Base-by-base conservation (phyloP, 192 early-diverging fungal species). In the Spizellomyces punctatus region DNA sequence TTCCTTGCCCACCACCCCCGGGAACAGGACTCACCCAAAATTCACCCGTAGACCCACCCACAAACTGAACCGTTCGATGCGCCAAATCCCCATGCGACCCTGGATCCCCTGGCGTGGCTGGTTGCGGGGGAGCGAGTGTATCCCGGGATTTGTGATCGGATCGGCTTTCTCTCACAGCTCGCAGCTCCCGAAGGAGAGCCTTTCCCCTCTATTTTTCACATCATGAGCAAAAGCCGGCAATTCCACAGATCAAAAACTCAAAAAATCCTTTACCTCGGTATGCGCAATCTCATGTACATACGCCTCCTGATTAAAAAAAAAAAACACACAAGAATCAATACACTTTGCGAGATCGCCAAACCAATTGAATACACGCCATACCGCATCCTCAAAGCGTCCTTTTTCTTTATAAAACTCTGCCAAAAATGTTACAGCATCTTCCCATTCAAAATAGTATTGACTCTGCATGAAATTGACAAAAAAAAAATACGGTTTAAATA, bases 361-460 rank as follows among this genome's bases (percentile, higher is more conserved):
- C n/a, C 47, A 16, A 16, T 8, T 45, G 21, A 42, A 46, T 46
- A 47, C 5, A 59, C 27, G 19, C 12, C 58, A 61, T 54, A 54
- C 71, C 7, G 71, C 61, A 12, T 72, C 46, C 1, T 49, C 62
- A 58, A 45, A 71, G 46, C 71, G 55, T 1, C 62, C 69, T 42
- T 60, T 58, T 12, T 17, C 64, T 45, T 56, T 50, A 55, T 66
- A 76, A 48, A 65, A 66, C 52, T 71, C 52, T 5, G 63, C 45
- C 48, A 76, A 63, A 46, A 66, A 76, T 14, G 50, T 66, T 1
- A 60, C 36, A 0, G 75, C 75, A 47, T 49, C 67, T 56, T 75
- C 69, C 27, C 42, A 58, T 8, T 49, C 7, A 27, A 57, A 48
- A 47, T 61, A 49, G 17, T 41, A 63, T 48, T 58, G 41, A 12